Evolutionary conservation across 352 stramenopile species (phyloP), one percentile per base, ranked within the genome.

Genomic region (Globisporangium abappressorium): DNA sequence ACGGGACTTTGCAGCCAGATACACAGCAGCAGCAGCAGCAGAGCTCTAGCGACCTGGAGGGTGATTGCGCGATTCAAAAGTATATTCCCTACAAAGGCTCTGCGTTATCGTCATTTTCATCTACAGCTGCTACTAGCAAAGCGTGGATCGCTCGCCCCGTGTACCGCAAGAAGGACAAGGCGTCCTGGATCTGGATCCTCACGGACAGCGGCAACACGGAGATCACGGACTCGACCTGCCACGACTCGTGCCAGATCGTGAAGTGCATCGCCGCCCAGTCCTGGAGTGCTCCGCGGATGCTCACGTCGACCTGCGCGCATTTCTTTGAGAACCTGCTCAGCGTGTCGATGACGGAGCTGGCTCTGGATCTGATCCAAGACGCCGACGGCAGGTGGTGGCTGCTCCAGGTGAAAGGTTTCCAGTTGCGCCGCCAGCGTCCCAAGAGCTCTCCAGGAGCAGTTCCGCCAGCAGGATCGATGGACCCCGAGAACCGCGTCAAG

Each of bases 381-480:
- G 51, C 33, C 2, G 61, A 74, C 55, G 83, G 86, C 4, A 43
- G 55, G 28, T 92, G 84, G 84, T 89, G 83, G 82, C 51, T 91
- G 9, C 64, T 92, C 8, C 84, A 94, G 62, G 72, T 94, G 8
- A 91, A 94, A 59, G 79, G 82, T 2, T 91, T 94, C 43, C 75
- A 82, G 14, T 46, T 74, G 14, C 62, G 65, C 54, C 69, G 69
- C 56, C 69, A 70, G 33, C 55, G 28, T 22, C 63, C 61, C 5
- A 57, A 64, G 26, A 67, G 38, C 30, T 71, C 66, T 26, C 34
- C 65, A 4, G 24, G 15, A 24, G 56, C 8, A 8, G 5, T 28
- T 5, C 6, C 3, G 18, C 12, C 38, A 47, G 5, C 5, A 18
- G 38, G 38, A 47, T 18, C 2, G 0, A 4, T 46, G 20, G 28